Conservation (phyloP, 164 flowering plant species). For the Chimonanthus praecox region DNA sequence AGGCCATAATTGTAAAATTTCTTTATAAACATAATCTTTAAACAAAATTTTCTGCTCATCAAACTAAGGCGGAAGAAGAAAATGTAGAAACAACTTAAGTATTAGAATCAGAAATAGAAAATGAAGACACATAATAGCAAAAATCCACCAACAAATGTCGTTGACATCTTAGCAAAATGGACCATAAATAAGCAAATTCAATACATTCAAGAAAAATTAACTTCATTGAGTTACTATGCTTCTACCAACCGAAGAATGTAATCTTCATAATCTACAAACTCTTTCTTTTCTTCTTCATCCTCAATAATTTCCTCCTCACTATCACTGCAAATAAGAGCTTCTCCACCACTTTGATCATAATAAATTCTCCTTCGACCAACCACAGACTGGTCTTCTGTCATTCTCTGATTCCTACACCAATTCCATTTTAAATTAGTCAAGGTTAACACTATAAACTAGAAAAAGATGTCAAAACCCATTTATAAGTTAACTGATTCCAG, state of each 20-base stretch:
- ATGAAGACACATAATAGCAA: not conserved
- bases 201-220: not conserved
- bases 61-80: not conserved
- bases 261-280: conserved; percentile 69
- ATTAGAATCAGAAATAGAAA: not conserved
- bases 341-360: conserved; percentile 97
- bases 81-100: not conserved
- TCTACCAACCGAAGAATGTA: conserved; percentile 82
- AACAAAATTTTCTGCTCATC: no score
- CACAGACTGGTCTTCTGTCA: conserved; percentile 98
- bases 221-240: not conserved
- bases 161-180: no score
- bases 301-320: conserved; percentile 88
- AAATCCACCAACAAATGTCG: no score
- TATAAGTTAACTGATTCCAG: no score
- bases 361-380: conserved; percentile 95
- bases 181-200: not conserved
- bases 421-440: not conserved
- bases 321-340: conserved; percentile 96
- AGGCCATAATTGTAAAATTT: not conserved
- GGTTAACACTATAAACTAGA: not conserved
- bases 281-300: conserved; percentile 85
- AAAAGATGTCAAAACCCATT: not conserved
- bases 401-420: conserved; percentile 83
- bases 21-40: not conserved